Conservation (phyloP, 331 rosid genomes). For the Arachis monticola region DNA sequence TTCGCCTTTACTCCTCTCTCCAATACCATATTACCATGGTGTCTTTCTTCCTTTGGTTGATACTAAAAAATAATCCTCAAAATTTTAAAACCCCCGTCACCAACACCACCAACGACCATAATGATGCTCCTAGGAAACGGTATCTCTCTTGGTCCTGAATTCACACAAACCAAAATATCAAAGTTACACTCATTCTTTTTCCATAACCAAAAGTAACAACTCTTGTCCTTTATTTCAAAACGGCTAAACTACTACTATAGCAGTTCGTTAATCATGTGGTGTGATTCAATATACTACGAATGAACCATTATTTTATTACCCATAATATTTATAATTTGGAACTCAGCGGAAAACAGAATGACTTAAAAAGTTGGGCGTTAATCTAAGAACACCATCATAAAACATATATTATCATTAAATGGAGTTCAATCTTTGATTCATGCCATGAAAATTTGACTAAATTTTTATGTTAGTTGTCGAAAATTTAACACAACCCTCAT, state of each 20-base stretch:
- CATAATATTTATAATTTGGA: neutral
- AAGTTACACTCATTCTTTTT: neutral
- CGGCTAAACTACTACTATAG: neutral
- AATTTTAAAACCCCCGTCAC: conserved; percentile 30
- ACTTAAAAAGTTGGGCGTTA: too few relatives aligned
- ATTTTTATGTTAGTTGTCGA: too few relatives aligned
- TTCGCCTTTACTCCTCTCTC: conserved; percentile 32
- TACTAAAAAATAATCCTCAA: conserved; percentile 37
- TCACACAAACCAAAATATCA: conserved; percentile 27
- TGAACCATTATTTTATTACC: too few relatives aligned
- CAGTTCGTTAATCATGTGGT: too few relatives aligned
- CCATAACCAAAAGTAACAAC: conserved; percentile 2
- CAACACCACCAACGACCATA: conserved; percentile 35
- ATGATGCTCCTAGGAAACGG: conserved; percentile 29
- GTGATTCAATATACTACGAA: too few relatives aligned
- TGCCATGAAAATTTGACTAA: too few relatives aligned
- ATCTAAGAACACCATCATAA: neutral
- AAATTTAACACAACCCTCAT: too few relatives aligned
- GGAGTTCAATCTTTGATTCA: too few relatives aligned
- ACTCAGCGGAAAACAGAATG: neutral
- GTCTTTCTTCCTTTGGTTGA: conserved; percentile 24
- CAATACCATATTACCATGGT: conserved; percentile 34
- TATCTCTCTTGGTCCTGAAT: conserved; percentile 60
- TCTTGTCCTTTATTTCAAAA: neutral
- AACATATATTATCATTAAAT: too few relatives aligned